Evolutionary conservation across 768 basidiomycete species (phyloP).

Genomic region (Psilocybe cyanescens): DNA sequence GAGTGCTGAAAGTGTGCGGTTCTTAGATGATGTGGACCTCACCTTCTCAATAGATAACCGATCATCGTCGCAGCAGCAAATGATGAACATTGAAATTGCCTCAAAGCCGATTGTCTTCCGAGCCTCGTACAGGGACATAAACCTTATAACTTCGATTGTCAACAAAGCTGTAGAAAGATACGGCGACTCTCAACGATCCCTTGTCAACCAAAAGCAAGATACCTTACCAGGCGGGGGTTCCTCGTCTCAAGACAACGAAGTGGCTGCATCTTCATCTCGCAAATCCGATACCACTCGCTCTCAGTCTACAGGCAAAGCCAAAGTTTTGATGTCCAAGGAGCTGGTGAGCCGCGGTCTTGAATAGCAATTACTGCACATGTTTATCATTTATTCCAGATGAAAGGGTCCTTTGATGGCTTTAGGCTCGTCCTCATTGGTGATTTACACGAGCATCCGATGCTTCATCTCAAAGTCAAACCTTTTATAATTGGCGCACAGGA

Average conservation of each 20-base stretch:
- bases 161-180: constrained; percentile 89
- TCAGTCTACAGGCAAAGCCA: constrained; percentile 40
- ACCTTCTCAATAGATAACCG: constrained; percentile 88
- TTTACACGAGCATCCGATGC: constrained; percentile 90
- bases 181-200: constrained; percentile 39
- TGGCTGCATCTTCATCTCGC: not conserved
- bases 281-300: constrained; percentile 3
- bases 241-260: constrained; percentile 1
- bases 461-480: constrained; percentile 86
- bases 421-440: constrained; percentile 94
- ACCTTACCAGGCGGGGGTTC: not conserved
- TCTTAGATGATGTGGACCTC: constrained; percentile 91
- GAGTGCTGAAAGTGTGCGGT: constrained; percentile 80
- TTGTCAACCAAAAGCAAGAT: constrained; percentile 11
- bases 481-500: constrained; percentile 85
- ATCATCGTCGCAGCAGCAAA: constrained; percentile 67
- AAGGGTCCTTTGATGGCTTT: constrained; percentile 88
- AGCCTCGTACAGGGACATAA: constrained; percentile 94
- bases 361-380: not conserved
- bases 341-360: constrained; percentile 52
- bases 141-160: constrained; percentile 82
- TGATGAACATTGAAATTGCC: constrained; percentile 82
- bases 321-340: constrained; percentile 70
- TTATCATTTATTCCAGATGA: constrained; percentile 54
- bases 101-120: constrained; percentile 87